Evolutionary conservation across 2,329 filamentous ascomycete species (phyloP).

Genomic region (Epichloe bromicola): DNA sequence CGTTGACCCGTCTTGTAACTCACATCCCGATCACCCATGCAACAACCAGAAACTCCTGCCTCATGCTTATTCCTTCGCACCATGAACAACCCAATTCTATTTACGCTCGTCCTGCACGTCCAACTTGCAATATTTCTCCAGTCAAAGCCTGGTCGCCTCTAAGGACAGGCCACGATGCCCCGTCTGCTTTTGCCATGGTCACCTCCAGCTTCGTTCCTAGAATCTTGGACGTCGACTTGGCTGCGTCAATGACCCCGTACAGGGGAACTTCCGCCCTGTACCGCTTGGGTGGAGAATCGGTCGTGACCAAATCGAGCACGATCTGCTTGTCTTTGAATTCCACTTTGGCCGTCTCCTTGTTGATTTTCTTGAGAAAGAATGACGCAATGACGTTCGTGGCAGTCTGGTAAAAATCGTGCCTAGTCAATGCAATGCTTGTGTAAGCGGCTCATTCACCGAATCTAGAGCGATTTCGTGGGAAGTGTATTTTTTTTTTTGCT

Average conservation of each 20-base stretch:
- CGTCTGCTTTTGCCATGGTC: slow-evolving; percentile 57
- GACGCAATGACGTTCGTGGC: slow-evolving; percentile 72
- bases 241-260: slow-evolving; percentile 63
- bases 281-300: slow-evolving; percentile 63
- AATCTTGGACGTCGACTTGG: slow-evolving; percentile 65
- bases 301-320: slow-evolving; percentile 71
- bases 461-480: background rate
- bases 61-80: background rate
- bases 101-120: slow-evolving; percentile 48
- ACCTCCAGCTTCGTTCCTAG: slow-evolving; percentile 84
- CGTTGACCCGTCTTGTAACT: background rate
- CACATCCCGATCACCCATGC: slow-evolving; percentile 2
- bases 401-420: slow-evolving; percentile 91
- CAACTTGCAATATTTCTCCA: slow-evolving; percentile 79
- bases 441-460: background rate
- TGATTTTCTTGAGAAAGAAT: slow-evolving; percentile 94
- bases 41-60: background rate
- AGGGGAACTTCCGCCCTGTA: slow-evolving; percentile 64
- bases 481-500: background rate
- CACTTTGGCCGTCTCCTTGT: slow-evolving; percentile 65
- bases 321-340: slow-evolving; percentile 52
- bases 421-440: slow-evolving; percentile 4
- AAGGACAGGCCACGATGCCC: slow-evolving; percentile 72
- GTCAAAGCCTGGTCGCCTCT: slow-evolving; percentile 58
- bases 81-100: background rate